A percentile compares a stretch with the other conserved stretches of the same genome.
Evolutionary conservation across 148 eudicot species (phyloP).

Genomic region (Linanthus parryae): DNA sequence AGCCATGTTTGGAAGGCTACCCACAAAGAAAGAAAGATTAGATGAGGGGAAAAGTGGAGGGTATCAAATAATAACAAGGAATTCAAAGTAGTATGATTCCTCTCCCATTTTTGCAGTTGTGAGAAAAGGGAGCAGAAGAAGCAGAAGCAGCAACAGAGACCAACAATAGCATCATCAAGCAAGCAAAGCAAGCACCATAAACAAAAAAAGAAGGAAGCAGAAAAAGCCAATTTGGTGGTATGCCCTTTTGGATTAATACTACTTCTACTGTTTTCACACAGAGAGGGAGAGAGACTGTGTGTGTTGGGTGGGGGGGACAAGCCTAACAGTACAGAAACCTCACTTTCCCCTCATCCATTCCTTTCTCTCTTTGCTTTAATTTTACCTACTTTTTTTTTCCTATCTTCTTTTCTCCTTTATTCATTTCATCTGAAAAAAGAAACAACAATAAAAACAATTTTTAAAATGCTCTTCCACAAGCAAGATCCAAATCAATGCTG

Average conservation of each 20-base stretch:
- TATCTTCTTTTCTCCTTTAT: too few species aligned
- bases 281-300: slow-evolving; percentile 19
- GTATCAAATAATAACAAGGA: slow-evolving; percentile 32
- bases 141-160: slow-evolving; percentile 58
- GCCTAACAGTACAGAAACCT: slow-evolving; percentile 40
- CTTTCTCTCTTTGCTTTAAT: slow-evolving; percentile 6
- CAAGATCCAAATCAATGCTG: too few species aligned
- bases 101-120: slow-evolving; percentile 48
- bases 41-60: slow-evolving; percentile 18
- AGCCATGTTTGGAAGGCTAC: slow-evolving; percentile 19
- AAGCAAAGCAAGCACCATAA: slow-evolving; percentile 40
- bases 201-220: slow-evolving; percentile 42
- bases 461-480: too few species aligned
- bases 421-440: too few species aligned
- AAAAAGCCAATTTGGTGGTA: slow-evolving; percentile 39
- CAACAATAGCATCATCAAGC: slow-evolving; percentile 64
- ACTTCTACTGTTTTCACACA: slow-evolving; percentile 14
- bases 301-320: slow-evolving; percentile 52
- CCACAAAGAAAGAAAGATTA: too few species aligned
- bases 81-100: slow-evolving; percentile 60
- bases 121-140: slow-evolving; percentile 43
- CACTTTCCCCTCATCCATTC: slow-evolving; percentile 6
- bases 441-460: too few species aligned
- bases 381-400: background rate
- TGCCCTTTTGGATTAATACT: slow-evolving; percentile 30